Percentiles rank a stretch among this genome's conserved stretches.
phyloP scores from a whole-genome alignment of 2,329 filamentous ascomycete genomes.

The Trichoderma atroviride region DNA sequence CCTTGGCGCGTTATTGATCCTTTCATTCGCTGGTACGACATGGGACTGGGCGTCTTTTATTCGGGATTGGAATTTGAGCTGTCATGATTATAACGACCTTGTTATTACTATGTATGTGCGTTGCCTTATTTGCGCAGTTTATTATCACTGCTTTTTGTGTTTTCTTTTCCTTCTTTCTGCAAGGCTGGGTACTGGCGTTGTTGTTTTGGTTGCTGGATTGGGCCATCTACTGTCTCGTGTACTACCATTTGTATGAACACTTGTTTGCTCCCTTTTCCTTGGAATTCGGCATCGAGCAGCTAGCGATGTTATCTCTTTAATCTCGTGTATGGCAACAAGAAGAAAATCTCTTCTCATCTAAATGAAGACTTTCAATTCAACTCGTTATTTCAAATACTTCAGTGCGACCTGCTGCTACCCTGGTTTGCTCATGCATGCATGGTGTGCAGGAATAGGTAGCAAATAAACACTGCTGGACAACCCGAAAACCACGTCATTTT shows the following conservation, averaged over 20 bases:
- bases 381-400: not conserved
- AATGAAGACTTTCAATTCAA: not conserved
- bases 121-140: not conserved
- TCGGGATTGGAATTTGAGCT: not conserved
- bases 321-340: not conserved
- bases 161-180: not conserved
- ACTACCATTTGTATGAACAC: not conserved
- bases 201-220: not conserved
- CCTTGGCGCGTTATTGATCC: not conserved
- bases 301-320: not conserved
- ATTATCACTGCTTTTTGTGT: not conserved
- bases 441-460: not conserved
- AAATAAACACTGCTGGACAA: not conserved
- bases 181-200: not conserved
- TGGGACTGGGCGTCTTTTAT: not conserved
- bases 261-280: not conserved
- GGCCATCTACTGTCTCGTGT: not conserved
- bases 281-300: not conserved
- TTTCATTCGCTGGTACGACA: not conserved
- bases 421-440: not conserved
- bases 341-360: not conserved
- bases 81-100: conserved; percentile 4
- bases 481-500: not conserved
- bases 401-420: not conserved
- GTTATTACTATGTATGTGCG: not conserved